phyloP scores from a whole-genome alignment of 495 filamentous ascomycete species.

The Umbilicaria muhlenbergii region DNA sequence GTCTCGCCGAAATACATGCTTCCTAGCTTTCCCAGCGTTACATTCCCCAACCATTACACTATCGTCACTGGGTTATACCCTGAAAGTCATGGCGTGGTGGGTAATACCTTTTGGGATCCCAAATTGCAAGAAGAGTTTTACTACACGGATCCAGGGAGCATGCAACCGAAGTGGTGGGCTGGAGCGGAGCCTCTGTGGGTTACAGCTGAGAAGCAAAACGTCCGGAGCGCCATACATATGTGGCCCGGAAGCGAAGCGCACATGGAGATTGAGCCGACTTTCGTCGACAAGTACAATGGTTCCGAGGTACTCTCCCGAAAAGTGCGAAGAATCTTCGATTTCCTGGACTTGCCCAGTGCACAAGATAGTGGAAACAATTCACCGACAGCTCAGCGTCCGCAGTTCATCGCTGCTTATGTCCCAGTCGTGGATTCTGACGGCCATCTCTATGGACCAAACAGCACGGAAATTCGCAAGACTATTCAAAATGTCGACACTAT shows the following conservation, averaged over 20 bases:
- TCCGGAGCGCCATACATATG: conserved; percentile 83
- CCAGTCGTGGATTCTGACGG: conserved; percentile 79
- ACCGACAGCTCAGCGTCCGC: conserved; percentile 40
- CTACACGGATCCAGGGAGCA: conserved; percentile 64
- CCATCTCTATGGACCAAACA: conserved; percentile 83
- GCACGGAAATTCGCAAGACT: conserved; percentile 65
- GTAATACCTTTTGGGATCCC: conserved; percentile 89
- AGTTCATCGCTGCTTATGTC: conserved; percentile 87
- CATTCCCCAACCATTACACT: conserved; percentile 96
- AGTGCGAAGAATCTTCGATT: conserved; percentile 56
- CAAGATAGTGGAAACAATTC: conserved; percentile 24
- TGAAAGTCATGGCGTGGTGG: conserved; percentile 83
- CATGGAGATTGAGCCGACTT: conserved; percentile 49
- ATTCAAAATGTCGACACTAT: conserved; percentile 66
- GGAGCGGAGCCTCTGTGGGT: conserved; percentile 83
- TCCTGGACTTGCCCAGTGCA: conserved; percentile 65
- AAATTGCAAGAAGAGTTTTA: conserved; percentile 61
- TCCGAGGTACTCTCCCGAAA: conserved; percentile 59
- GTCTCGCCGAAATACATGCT: conserved; percentile 83
- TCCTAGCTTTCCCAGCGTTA: conserved; percentile 89
- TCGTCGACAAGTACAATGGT: conserved; percentile 71
- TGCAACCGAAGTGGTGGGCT: conserved; percentile 82
- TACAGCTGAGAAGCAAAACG: conserved; percentile 64
- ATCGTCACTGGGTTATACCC: conserved; percentile 85
- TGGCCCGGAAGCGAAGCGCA: conserved; percentile 93